Evolutionary conservation across 2,329 filamentous ascomycete genomes (phyloP).

Genomic region (Claviceps fusiformis): DNA sequence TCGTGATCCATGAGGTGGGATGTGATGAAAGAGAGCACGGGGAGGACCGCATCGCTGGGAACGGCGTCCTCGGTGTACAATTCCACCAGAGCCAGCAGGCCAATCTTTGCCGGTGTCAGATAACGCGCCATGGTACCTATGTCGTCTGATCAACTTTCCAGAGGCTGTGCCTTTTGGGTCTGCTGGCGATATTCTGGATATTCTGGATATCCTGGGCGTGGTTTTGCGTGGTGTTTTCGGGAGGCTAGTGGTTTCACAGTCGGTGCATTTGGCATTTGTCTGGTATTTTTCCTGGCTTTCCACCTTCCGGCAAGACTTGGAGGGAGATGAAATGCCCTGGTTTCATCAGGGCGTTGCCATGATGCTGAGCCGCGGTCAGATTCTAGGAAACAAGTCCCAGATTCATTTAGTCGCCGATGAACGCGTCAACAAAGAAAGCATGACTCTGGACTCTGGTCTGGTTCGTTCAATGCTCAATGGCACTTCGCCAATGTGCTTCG

Average conservation of each 20-base stretch:
- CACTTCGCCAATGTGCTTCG: no score
- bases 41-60: slow-evolving; percentile 55
- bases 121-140: slow-evolving; percentile 62
- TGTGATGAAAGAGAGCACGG: slow-evolving; percentile 67
- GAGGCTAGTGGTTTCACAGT: neutral
- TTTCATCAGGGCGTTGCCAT: neutral
- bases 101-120: slow-evolving; percentile 79
- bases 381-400: neutral
- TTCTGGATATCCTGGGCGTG: no score
- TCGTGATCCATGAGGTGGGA: slow-evolving; percentile 47
- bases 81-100: slow-evolving; percentile 65
- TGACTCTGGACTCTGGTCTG: no score
- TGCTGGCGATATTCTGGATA: no score
- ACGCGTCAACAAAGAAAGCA: neutral
- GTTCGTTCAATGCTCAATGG: no score
- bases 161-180: neutral
- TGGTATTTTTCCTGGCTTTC: neutral
- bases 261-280: neutral
- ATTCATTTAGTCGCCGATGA: neutral
- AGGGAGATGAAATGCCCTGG: neutral
- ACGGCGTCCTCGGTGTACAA: slow-evolving; percentile 64
- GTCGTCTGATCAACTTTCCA: neutral
- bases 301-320: neutral
- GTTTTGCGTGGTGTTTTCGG: neutral
- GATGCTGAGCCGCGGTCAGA: neutral